Evolutionary conservation across 2,329 filamentous ascomycete species (phyloP).

Genomic region (Curvularia lunata): DNA sequence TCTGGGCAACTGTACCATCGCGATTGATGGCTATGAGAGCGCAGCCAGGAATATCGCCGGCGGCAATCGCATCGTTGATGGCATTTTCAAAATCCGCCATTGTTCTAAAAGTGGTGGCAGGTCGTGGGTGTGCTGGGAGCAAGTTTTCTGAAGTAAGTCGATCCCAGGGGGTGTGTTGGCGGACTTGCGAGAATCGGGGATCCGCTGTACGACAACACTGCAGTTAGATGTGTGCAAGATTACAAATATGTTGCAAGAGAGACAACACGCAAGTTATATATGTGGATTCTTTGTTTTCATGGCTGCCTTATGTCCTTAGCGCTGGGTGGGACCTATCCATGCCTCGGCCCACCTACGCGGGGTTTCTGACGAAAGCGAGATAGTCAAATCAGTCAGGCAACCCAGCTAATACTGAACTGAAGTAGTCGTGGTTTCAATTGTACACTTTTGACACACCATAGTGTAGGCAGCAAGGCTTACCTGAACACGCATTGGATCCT

Average conservation of each 20-base stretch:
- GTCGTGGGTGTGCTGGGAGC: neutral
- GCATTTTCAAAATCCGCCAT: slow-evolving; percentile 36
- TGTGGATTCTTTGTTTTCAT: neutral
- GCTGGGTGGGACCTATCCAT: neutral
- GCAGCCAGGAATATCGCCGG: slow-evolving; percentile 35
- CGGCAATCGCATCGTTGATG: slow-evolving; percentile 29
- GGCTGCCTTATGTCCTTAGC: neutral
- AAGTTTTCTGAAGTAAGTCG: neutral
- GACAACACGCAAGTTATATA: neutral
- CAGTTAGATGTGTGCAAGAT: neutral
- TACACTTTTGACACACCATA: neutral
- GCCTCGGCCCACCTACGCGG: neutral
- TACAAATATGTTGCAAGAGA: neutral
- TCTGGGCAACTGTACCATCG: slow-evolving; percentile 24
- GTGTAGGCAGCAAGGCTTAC: neutral
- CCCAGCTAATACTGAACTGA: neutral
- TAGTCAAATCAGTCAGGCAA: neutral
- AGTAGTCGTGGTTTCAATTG: neutral
- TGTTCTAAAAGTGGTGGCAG: neutral
- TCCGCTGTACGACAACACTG: neutral
- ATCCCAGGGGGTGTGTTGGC: neutral
- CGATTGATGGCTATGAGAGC: slow-evolving; percentile 33
- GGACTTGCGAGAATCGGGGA: neutral
- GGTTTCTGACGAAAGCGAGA: neutral
- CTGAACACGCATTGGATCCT: too few relatives aligned